These are phyloP conservation scores for Stagonosporopsis chrysanthemi DNA, from an alignment of 2,329 filamentous ascomycete species.

Conservation along the genomic window DNA sequence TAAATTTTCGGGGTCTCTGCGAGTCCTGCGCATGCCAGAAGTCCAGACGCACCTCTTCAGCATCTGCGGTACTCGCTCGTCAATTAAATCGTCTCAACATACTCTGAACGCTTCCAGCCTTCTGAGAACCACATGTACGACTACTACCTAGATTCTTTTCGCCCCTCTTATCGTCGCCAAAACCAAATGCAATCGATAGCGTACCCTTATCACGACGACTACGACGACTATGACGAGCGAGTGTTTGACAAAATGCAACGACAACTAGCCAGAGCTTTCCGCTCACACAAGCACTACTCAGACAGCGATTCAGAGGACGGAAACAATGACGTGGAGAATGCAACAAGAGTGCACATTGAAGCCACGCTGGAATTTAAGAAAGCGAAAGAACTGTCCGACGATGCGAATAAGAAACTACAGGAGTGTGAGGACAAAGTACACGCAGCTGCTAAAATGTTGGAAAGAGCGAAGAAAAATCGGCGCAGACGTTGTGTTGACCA, in stretches of 20 bases:
- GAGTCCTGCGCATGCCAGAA: background rate
- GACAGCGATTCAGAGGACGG: background rate
- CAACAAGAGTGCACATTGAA: slow-evolving; percentile 3
- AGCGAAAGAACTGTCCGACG: background rate
- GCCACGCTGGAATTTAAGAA: slow-evolving; percentile 3
- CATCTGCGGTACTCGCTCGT: background rate
- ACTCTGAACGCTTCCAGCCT: too few relatives aligned
- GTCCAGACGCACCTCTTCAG: background rate
- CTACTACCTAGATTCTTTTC: background rate
- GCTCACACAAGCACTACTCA: background rate
- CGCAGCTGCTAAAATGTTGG: background rate
- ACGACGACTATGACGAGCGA: too few relatives aligned
- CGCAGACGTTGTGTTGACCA: background rate
- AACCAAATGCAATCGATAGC: background rate
- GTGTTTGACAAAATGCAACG: background rate
- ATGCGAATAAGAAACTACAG: slow-evolving; percentile 4
- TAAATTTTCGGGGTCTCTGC: too few relatives aligned
- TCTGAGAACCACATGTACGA: background rate
- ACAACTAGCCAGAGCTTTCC: background rate
- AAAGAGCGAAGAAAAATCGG: background rate
- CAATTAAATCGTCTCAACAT: background rate
- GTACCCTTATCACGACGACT: background rate
- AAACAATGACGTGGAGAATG: background rate
- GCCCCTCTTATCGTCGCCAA: background rate
- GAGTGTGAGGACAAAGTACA: slow-evolving; percentile 10